Percentiles rank a stretch among this genome's conserved stretches.
Conservation (phyloP, 352 stramenopile species). For the Elongisporangium senticosum region DNA sequence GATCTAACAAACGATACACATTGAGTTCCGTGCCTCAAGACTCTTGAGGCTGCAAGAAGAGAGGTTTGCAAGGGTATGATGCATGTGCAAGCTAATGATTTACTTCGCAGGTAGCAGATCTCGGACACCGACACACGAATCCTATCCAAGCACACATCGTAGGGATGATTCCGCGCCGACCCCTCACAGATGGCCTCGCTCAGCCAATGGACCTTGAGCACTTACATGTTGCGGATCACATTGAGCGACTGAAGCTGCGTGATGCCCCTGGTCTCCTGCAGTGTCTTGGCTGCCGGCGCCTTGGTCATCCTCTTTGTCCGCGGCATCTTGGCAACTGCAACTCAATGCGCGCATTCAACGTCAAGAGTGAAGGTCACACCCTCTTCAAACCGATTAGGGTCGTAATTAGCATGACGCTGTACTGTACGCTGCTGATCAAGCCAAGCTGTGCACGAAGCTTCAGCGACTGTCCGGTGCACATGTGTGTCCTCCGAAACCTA, state of each 20-base stretch:
- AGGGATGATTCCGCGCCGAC: not conserved
- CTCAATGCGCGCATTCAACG: not conserved
- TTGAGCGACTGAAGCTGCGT: conserved; percentile 34
- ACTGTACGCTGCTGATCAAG: too few relatives aligned
- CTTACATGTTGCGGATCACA: conserved; percentile 39
- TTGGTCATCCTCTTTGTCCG: conserved; percentile 1
- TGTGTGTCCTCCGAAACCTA: too few relatives aligned
- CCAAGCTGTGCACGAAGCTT: too few relatives aligned
- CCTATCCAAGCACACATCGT: conserved; percentile 7
- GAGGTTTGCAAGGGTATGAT: too few relatives aligned
- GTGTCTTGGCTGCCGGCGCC: conserved; percentile 2
- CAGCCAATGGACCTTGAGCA: not conserved
- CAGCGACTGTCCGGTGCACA: too few relatives aligned
- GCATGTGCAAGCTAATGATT: conserved; percentile 2
- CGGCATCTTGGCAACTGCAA: not conserved
- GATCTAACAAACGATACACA: not conserved
- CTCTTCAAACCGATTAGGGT: not conserved
- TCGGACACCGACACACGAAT: conserved; percentile 40
- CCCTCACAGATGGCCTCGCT: not conserved
- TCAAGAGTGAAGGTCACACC: not conserved
- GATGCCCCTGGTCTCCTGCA: conserved; percentile 15
- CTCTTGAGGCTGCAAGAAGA: not conserved
- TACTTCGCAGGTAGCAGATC: conserved; percentile 42
- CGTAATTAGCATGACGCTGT: too few relatives aligned
- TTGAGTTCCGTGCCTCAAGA: not conserved